Evolutionary conservation across 2,329 filamentous ascomycete genomes (phyloP), one percentile per base, ranked within the genome.

Genomic region (Fusarium penzigii): DNA sequence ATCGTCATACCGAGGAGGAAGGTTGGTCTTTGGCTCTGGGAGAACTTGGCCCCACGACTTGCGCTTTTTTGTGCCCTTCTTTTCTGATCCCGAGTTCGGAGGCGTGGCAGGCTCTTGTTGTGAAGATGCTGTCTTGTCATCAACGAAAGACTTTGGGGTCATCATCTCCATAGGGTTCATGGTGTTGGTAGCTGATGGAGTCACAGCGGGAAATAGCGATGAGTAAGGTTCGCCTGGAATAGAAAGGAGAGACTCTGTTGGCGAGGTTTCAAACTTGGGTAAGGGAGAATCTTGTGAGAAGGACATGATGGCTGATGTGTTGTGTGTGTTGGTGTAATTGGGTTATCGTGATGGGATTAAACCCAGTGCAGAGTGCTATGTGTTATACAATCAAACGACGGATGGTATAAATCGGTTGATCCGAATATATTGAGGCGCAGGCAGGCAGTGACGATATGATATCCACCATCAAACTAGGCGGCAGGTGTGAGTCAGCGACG

Each of bases 11-110:
- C 92, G 87, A 39, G 93, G 93, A 55, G 93, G 93, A 8, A 97
- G 85, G 68, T 93, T 95, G 32, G 94, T 97, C 82, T 97, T 97
- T 41, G 94, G 94, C 69, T 95, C 90, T 16, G 94, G 94, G 39
- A 97, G 85, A 71, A 96, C 90, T 74, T 99, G 94, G 45, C 94
- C 94, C 94, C 94, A 99, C 44, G 94, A 97, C 78, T 97, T 99
- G 67, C 94, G 83, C 84, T 97, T 97, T 84, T 97, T 97, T 36
- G 81, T 76, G 1, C 83, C 80, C 77, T 90, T 94, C 80, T 89
- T 90, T 43, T 87, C 59, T 7, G 65, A 52, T 1, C 64, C 50
- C 7, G 59, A 42, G 5, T 40, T 61, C 49, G 6, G 54, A 44
- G n/a, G 60, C 49, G 34, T 52, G 66, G 63, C 39, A 69, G 60